Evolutionary conservation across 768 basidiomycete species (phyloP).

Genomic region (Tulasnella sp.): DNA sequence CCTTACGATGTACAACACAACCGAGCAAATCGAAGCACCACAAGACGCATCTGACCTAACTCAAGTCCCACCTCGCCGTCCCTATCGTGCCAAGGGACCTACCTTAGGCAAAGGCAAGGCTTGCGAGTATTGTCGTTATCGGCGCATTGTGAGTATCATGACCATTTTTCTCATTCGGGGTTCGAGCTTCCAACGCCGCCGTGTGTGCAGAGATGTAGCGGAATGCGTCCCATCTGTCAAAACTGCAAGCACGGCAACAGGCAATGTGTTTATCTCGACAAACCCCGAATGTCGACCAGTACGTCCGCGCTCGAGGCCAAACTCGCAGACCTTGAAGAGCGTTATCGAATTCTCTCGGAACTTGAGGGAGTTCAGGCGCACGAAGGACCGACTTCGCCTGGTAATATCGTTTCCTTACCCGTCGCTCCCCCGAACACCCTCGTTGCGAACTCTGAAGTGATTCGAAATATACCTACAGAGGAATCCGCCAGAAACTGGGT

Average conservation of each 20-base stretch:
- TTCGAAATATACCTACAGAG: neutral
- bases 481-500: neutral
- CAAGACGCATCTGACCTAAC: neutral
- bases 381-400: neutral
- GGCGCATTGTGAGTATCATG: neutral
- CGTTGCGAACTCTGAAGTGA: neutral
- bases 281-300: neutral
- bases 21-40: neutral
- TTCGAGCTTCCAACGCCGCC: neutral
- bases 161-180: neutral
- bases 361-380: neutral
- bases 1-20: neutral
- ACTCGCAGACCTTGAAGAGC: neutral
- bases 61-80: neutral
- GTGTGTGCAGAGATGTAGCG: neutral
- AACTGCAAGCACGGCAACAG: neutral
- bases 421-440: neutral
- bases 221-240: neutral
- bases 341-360: neutral
- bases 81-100: neutral
- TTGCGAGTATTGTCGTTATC: constrained; percentile 7
- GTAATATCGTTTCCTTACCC: neutral
- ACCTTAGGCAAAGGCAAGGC: neutral
- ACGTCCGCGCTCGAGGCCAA: neutral
- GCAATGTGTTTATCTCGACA: neutral